Evolutionary conservation across 495 filamentous ascomycete species (phyloP), one percentile per base, ranked within the genome.

Genomic region (Chaetomium fimeti): DNA sequence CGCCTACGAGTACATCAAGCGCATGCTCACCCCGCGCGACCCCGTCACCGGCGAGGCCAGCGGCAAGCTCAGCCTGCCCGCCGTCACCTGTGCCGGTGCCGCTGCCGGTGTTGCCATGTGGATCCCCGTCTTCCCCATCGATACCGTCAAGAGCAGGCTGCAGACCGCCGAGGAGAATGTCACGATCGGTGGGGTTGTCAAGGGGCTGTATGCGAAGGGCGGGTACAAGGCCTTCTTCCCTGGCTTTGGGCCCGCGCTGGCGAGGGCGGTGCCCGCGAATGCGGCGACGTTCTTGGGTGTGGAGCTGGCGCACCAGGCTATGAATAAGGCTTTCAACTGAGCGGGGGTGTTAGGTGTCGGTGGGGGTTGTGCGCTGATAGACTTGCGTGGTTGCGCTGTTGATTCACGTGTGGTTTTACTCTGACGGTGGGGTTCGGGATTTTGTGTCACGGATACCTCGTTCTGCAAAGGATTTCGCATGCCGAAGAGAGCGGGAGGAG

Each of bases 41-140:
- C 89, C 83, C 18, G 75, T 79, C n/a, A 84, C 82, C 0, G 91
- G 91, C 12, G 88, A 91, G 61, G 76, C 86, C 18, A 87, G 83
- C 15, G 88, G 87, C 43, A 79, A 93, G 66, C 79, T 98, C 52
- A 92, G 89, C 58, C 76, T 98, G 65, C 74, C 84, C 4, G 95
- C 94, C 5, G 85, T 99, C n/a, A 87, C 91, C 66, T 82, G 85
- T 42, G 94, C 94, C 0, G 94, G 94, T 63, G 94, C 91, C 52
- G 89, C 87, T 0, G 94, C 94, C 0, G 94, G 94, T 70, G 87
- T 99, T 54, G 92, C 94, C 25, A 99, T 99, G 95, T 99, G 94
- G 94, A 91, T 97, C 65, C 91, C 96, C 27, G 92, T 99, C 22
- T 99, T 99, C 84, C 94, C 94, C 6, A 82, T 99, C 60, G 94